Evolutionary conservation across 768 basidiomycete genomes (phyloP).

Genomic region (Dacryopinax spathularia): DNA sequence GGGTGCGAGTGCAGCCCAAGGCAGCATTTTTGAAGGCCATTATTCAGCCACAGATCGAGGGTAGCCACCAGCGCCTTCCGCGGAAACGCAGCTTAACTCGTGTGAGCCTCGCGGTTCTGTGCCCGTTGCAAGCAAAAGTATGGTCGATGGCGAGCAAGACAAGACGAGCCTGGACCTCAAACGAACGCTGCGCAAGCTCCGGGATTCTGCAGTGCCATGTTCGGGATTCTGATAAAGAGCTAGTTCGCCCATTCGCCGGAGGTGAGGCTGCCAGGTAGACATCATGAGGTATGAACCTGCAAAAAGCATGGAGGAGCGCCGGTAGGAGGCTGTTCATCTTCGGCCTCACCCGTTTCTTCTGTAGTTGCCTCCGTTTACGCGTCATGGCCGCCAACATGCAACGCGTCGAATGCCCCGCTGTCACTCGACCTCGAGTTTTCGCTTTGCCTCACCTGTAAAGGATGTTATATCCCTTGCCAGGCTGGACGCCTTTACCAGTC

Average conservation of each 20-base stretch:
- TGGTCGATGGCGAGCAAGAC: too few species aligned
- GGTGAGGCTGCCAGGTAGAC: not conserved
- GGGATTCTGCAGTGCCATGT: not conserved
- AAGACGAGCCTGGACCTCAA: not conserved
- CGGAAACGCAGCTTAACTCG: not conserved
- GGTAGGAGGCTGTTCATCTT: not conserved
- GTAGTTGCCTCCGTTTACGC: not conserved
- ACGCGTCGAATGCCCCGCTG: too few species aligned
- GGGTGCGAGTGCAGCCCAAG: not conserved
- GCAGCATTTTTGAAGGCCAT: not conserved
- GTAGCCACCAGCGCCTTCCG: conserved; percentile 1
- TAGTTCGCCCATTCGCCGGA: not conserved
- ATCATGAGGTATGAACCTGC: not conserved
- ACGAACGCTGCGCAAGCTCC: not conserved
- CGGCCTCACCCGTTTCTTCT: not conserved
- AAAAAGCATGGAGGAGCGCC: not conserved
- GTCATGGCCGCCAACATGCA: too few species aligned
- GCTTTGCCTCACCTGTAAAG: too few species aligned
- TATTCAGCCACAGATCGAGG: not conserved
- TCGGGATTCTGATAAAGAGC: not conserved
- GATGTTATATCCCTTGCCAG: too few species aligned
- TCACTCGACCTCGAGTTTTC: too few species aligned
- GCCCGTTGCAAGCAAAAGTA: too few species aligned
- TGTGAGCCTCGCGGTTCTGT: not conserved
- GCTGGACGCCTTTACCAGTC: too few species aligned